A percentile compares a stretch with the other conserved stretches of the same genome.
phyloP scores from a whole-genome alignment of 2,329 filamentous ascomycete species.

The Daldinia sp. region DNA sequence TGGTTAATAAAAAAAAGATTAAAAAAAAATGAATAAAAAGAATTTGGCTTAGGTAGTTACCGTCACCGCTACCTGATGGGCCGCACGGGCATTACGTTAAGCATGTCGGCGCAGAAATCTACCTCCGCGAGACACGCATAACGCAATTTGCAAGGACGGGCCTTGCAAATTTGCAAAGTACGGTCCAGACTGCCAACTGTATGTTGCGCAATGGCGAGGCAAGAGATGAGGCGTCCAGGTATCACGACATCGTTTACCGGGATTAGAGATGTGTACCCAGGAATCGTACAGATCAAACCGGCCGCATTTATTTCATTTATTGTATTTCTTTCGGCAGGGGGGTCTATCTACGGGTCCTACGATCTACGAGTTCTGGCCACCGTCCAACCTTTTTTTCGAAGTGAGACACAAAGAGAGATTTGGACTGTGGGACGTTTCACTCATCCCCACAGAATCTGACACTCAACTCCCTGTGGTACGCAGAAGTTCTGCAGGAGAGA shows the following conservation, averaged over 20 bases:
- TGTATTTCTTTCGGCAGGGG: constrained; percentile 18
- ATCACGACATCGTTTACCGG: constrained; percentile 32
- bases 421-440: constrained; percentile 41
- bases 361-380: constrained; percentile 2
- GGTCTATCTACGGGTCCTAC: background rate
- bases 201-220: constrained; percentile 35
- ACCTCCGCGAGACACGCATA: constrained; percentile 37
- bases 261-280: constrained; percentile 29
- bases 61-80: background rate
- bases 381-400: constrained; percentile 16
- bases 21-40: background rate
- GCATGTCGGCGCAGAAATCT: constrained; percentile 15
- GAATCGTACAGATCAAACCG: constrained; percentile 29
- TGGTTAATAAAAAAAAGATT: constrained; percentile 10
- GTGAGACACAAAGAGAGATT: constrained; percentile 18
- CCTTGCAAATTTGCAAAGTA: constrained; percentile 21
- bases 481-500: constrained; percentile 35
- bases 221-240: constrained; percentile 39
- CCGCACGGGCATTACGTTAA: constrained; percentile 26
- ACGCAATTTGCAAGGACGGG: constrained; percentile 34
- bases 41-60: constrained; percentile 2
- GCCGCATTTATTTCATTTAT: constrained; percentile 28
- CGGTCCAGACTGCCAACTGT: constrained; percentile 33
- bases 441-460: constrained; percentile 43
- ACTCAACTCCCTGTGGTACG: constrained; percentile 28